phyloP scores from a whole-genome alignment of 2,329 filamentous ascomycete species.

The Diaporthe nobilis region DNA sequence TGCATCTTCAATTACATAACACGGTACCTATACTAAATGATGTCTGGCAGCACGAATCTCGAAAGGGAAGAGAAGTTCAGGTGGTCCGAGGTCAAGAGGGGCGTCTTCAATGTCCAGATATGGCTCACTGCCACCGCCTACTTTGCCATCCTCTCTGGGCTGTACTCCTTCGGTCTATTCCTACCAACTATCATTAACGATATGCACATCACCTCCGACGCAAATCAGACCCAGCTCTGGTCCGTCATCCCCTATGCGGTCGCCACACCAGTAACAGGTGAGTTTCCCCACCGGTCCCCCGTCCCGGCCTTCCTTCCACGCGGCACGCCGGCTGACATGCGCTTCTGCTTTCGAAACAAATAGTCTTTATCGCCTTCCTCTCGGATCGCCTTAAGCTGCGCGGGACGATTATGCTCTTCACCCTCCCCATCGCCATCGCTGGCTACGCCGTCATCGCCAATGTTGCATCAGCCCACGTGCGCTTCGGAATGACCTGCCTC shows the following conservation, averaged over 20 bases:
- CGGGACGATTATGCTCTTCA: slow-evolving; percentile 73
- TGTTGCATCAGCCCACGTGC: slow-evolving; percentile 62
- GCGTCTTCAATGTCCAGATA: slow-evolving; percentile 70
- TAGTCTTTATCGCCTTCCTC: slow-evolving; percentile 67
- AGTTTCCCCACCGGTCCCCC: slow-evolving; percentile 10
- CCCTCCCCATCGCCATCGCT: slow-evolving; percentile 73
- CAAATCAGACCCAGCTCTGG: slow-evolving; percentile 73
- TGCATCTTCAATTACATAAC: too few relatives aligned
- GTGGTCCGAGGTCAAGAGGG: slow-evolving; percentile 75
- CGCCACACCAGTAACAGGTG: slow-evolving; percentile 68
- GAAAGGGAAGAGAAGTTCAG: slow-evolving; percentile 63
- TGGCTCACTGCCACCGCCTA: slow-evolving; percentile 76
- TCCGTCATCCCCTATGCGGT: slow-evolving; percentile 76
- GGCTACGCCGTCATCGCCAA: slow-evolving; percentile 77
- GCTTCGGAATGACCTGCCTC: slow-evolving; percentile 77
- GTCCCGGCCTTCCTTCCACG: too few relatives aligned
- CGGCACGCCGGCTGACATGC: background rate
- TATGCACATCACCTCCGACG: slow-evolving; percentile 65
- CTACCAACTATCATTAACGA: slow-evolving; percentile 75
- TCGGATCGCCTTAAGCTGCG: slow-evolving; percentile 73
- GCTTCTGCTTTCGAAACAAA: background rate
- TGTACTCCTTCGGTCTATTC: slow-evolving; percentile 77
- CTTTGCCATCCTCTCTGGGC: slow-evolving; percentile 69
- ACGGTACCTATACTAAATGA: background rate
- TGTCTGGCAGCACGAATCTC: slow-evolving; percentile 43